These are phyloP conservation scores for Pestalotiopsis sp. DNA, from an alignment of 2,329 filamentous ascomycete species.

Conservation along the genomic window DNA sequence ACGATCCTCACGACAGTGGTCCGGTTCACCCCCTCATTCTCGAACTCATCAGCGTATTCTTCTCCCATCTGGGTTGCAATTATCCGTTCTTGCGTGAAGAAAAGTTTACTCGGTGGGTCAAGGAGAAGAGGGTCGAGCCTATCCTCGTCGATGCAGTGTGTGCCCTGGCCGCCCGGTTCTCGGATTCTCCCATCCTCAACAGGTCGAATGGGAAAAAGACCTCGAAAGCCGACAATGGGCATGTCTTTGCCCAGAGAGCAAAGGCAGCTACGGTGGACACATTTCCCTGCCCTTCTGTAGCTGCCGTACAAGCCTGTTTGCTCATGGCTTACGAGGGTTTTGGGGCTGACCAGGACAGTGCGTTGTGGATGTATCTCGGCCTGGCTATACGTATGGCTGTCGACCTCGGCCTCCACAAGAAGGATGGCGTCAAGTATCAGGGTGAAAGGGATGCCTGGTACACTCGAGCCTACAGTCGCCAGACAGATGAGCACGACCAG, in stretches of 20 bases:
- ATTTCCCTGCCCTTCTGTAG: constrained; percentile 80
- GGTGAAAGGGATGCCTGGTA: constrained; percentile 56
- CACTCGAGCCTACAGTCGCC: constrained; percentile 45
- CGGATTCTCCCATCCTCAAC: constrained; percentile 58
- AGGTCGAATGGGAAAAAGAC: constrained; percentile 51
- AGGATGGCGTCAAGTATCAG: constrained; percentile 71
- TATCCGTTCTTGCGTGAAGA: constrained; percentile 80
- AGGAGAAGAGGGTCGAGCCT: constrained; percentile 79
- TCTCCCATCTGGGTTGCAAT: constrained; percentile 80
- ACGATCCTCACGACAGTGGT: constrained; percentile 71
- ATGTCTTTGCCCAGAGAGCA: constrained; percentile 78
- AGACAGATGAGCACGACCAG: constrained; percentile 27
- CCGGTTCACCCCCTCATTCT: constrained; percentile 77
- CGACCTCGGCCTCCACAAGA: constrained; percentile 80
- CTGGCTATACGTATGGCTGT: constrained; percentile 84
- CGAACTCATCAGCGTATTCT: constrained; percentile 79
- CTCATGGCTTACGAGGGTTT: constrained; percentile 89
- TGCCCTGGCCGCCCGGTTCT: constrained; percentile 80
- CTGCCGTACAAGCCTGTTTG: constrained; percentile 81
- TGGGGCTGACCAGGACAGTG: constrained; percentile 84
- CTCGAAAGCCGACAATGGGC: constrained; percentile 70
- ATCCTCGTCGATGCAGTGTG: constrained; percentile 89
- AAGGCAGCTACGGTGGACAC: constrained; percentile 83
- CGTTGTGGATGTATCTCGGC: constrained; percentile 91
- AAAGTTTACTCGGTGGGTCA: constrained; percentile 74